Percentiles rank a stretch among this genome's conserved stretches.
Conservation (phyloP, 2,329 filamentous ascomycete genomes). For the Aaosphaeria pasadenensis region DNA sequence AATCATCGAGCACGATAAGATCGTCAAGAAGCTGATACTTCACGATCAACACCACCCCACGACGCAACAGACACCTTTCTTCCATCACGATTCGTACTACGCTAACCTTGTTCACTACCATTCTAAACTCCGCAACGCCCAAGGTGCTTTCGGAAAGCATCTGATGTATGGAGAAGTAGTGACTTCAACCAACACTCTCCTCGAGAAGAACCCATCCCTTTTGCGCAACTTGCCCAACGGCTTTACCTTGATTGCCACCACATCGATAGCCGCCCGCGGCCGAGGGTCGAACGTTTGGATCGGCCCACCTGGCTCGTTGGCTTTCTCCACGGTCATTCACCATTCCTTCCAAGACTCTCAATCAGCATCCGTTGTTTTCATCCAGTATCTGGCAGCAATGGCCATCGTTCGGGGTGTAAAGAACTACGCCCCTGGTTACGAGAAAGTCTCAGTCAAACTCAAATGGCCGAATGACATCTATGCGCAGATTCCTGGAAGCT, state of each 20-base stretch:
- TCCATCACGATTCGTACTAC: slow-evolving; percentile 80
- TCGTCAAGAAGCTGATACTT: slow-evolving; percentile 70
- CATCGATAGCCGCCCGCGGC: slow-evolving; percentile 82
- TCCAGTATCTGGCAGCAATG: slow-evolving; percentile 89
- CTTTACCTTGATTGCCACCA: slow-evolving; percentile 84
- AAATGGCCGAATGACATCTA: slow-evolving; percentile 98
- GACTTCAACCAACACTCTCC: slow-evolving; percentile 88
- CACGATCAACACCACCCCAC: slow-evolving; percentile 68
- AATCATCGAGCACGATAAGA: slow-evolving; percentile 69
- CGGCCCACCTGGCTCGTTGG: slow-evolving; percentile 77
- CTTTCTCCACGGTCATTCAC: slow-evolving; percentile 85
- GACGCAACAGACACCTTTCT: slow-evolving; percentile 73
- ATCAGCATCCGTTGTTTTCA: slow-evolving; percentile 79
- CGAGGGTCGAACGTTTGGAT: slow-evolving; percentile 94
- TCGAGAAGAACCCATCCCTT: slow-evolving; percentile 86
- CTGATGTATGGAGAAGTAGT: slow-evolving; percentile 89
- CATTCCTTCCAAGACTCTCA: slow-evolving; percentile 72
- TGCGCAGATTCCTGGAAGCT: slow-evolving; percentile 47
- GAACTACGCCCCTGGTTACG: slow-evolving; percentile 73
- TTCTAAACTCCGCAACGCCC: slow-evolving; percentile 52
- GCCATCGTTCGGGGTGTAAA: slow-evolving; percentile 83
- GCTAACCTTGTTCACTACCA: slow-evolving; percentile 68
- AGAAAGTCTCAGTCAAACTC: slow-evolving; percentile 72
- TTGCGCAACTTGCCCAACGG: slow-evolving; percentile 75
- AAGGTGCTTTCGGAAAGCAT: slow-evolving; percentile 67